phyloP scores from a whole-genome alignment of 1,284 basidiomycete genomes.

The Rhodotorula sp. region DNA sequence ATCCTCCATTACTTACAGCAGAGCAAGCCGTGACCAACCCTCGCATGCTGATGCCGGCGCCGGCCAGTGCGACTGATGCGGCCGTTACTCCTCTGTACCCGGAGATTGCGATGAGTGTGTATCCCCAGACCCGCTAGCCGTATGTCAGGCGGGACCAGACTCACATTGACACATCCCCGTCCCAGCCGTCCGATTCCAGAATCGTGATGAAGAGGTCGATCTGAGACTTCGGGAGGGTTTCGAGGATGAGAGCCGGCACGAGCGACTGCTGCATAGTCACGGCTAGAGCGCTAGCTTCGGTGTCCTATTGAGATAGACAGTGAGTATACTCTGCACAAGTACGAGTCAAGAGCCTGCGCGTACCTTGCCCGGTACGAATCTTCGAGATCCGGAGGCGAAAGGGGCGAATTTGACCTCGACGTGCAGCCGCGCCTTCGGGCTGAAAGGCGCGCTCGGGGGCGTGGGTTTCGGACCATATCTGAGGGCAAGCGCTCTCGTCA shows the following conservation, averaged over 20 bases:
- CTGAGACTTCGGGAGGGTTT: slow-evolving; percentile 87
- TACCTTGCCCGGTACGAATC: slow-evolving; percentile 82
- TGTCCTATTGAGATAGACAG: slow-evolving; percentile 63
- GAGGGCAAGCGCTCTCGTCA: background rate
- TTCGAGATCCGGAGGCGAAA: slow-evolving; percentile 68
- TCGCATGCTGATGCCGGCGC: slow-evolving; percentile 82
- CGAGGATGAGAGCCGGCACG: slow-evolving; percentile 76
- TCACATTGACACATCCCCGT: slow-evolving; percentile 71
- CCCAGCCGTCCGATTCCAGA: slow-evolving; percentile 84
- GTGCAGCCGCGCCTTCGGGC: slow-evolving; percentile 80
- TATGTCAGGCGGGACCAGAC: background rate
- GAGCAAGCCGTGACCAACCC: slow-evolving; percentile 77
- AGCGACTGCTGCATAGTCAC: slow-evolving; percentile 83
- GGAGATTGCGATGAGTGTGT: too few species aligned
- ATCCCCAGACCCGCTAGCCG: rapidly evolving
- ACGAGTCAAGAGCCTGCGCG: slow-evolving; percentile 42
- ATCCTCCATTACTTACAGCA: slow-evolving; percentile 51
- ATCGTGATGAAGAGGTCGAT: slow-evolving; percentile 89
- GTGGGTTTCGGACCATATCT: slow-evolving; percentile 80
- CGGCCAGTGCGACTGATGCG: slow-evolving; percentile 82
- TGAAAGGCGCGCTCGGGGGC: slow-evolving; percentile 59
- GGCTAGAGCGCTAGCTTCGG: slow-evolving; percentile 82
- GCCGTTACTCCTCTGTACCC: slow-evolving; percentile 64
- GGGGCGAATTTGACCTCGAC: slow-evolving; percentile 97
- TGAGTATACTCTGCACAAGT: too few species aligned